phyloP scores from a whole-genome alignment of 805 yeast genomes.

The Priceomyces haplophilus region DNA sequence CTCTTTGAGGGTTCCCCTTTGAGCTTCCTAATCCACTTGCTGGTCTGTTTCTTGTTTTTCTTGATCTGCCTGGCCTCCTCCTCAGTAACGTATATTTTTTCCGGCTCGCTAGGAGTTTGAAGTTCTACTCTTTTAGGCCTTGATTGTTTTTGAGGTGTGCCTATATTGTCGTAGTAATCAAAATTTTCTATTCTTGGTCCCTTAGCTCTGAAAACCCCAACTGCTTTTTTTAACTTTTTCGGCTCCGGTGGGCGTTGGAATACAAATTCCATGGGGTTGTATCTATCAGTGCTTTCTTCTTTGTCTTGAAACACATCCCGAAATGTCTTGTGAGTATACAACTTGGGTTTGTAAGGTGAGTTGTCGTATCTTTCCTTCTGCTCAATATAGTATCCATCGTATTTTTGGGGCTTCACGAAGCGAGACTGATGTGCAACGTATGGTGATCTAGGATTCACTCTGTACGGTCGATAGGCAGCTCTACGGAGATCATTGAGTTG shows the following conservation, averaged over 20 bases:
- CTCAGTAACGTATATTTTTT: conserved; percentile 8
- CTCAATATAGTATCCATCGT: conserved; percentile 33
- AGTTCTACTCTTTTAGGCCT: not conserved
- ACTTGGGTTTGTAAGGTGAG: conserved; percentile 31
- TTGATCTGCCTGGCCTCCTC: conserved; percentile 10
- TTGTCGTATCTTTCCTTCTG: conserved; percentile 35
- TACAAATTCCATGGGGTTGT: conserved; percentile 41
- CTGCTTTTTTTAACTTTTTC: conserved; percentile 24
- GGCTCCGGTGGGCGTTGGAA: conserved; percentile 27
- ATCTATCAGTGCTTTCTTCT: conserved; percentile 26
- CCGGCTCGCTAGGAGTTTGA: conserved; percentile 1
- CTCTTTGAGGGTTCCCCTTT: conserved; percentile 20
- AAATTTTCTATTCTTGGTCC: conserved; percentile 32
- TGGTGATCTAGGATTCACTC: not conserved
- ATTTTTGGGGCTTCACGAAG: not conserved
- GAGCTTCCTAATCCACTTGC: conserved; percentile 9
- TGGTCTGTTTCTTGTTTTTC: conserved; percentile 12
- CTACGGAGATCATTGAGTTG: conserved; percentile 26
- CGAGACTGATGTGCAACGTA: not conserved
- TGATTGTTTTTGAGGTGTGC: conserved; percentile 4
- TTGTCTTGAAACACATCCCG: conserved; percentile 33
- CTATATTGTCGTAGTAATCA: conserved; percentile 31
- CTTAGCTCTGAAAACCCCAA: conserved; percentile 26
- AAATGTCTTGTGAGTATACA: conserved; percentile 40
- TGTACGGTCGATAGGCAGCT: not conserved